These are phyloP conservation scores for Salisapilia sapeloensis DNA, from an alignment of 352 stramenopile genomes.

Conservation along the genomic window DNA sequence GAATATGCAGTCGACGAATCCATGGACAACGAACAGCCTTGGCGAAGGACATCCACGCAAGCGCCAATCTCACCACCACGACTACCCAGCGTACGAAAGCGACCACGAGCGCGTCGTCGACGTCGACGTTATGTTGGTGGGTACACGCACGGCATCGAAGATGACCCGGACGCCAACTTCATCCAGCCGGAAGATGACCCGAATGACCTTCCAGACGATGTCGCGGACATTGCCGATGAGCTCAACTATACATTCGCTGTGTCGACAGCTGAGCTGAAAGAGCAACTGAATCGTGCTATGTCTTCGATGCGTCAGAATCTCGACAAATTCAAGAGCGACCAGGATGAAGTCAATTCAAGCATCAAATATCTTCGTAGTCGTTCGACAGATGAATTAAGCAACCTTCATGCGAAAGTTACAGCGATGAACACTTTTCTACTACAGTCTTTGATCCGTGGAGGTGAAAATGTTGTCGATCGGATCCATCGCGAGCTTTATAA, in stretches of 20 bases:
- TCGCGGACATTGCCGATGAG: conserved; percentile 36
- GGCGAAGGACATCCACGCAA: conserved; percentile 1
- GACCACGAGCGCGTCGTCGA: no score
- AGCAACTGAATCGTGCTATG: conserved; percentile 13
- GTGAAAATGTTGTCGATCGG: conserved; percentile 46
- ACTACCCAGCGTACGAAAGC: conserved; percentile 11
- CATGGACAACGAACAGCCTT: background rate
- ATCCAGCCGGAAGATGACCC: conserved; percentile 77
- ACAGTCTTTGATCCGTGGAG: conserved; percentile 27
- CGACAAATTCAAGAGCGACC: conserved; percentile 7
- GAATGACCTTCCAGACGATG: conserved; percentile 53
- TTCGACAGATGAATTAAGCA: background rate
- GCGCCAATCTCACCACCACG: conserved; percentile 13
- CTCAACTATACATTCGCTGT: conserved; percentile 32
- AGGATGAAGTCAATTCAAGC: background rate
- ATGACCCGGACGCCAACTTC: conserved; percentile 46
- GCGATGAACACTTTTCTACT: conserved; percentile 23
- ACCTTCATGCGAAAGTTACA: conserved; percentile 9
- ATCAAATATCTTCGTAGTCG: background rate
- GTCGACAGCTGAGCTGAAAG: conserved; percentile 12
- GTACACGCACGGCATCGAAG: conserved; percentile 31
- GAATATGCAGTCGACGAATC: no score
- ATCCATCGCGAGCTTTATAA: no score
- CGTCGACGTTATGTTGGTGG: conserved; percentile 45
- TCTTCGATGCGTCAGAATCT: conserved; percentile 23